Evolutionary conservation across 805 yeast genomes (phyloP).

Genomic region (Yarrowia osloensis): DNA sequence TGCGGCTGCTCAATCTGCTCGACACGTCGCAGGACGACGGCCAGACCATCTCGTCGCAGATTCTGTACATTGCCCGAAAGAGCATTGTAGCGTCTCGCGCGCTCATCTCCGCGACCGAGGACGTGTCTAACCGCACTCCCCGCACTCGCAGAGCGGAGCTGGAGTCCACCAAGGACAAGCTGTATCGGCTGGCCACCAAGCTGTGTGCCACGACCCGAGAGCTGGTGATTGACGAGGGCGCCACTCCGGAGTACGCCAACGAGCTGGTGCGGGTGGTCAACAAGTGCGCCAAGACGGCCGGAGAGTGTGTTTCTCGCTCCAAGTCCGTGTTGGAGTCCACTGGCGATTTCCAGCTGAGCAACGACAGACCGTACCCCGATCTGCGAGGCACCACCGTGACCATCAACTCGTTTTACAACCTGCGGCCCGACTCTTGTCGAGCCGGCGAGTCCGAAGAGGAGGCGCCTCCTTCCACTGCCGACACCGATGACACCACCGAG

Average conservation of each 20-base stretch:
- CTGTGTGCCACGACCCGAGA: slow-evolving; percentile 45
- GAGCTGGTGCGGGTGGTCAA: slow-evolving; percentile 39
- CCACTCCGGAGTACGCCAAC: slow-evolving; percentile 34
- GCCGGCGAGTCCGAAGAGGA: not conserved
- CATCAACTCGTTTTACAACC: slow-evolving; percentile 25
- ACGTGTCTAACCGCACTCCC: slow-evolving; percentile 38
- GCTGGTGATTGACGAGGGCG: slow-evolving; percentile 38
- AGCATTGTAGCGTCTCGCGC: slow-evolving; percentile 47
- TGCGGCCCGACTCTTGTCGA: not conserved
- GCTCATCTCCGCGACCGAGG: slow-evolving; percentile 44
- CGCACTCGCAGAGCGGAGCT: slow-evolving; percentile 37
- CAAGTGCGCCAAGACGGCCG: slow-evolving; percentile 42
- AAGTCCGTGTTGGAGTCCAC: slow-evolving; percentile 37
- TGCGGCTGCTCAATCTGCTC: slow-evolving; percentile 38
- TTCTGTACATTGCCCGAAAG: slow-evolving; percentile 44
- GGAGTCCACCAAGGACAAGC: slow-evolving; percentile 41
- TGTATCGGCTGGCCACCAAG: slow-evolving; percentile 42
- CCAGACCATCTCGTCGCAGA: slow-evolving; percentile 40
- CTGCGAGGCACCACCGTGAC: slow-evolving; percentile 34
- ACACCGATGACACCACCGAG: not conserved
- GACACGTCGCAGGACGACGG: slow-evolving; percentile 35
- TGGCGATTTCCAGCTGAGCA: slow-evolving; percentile 41
- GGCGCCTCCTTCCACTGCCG: not conserved
- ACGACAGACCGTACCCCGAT: slow-evolving; percentile 39
- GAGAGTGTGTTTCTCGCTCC: slow-evolving; percentile 42